Conservation (phyloP, 345 rosid species). For the Jatropha curcas region DNA sequence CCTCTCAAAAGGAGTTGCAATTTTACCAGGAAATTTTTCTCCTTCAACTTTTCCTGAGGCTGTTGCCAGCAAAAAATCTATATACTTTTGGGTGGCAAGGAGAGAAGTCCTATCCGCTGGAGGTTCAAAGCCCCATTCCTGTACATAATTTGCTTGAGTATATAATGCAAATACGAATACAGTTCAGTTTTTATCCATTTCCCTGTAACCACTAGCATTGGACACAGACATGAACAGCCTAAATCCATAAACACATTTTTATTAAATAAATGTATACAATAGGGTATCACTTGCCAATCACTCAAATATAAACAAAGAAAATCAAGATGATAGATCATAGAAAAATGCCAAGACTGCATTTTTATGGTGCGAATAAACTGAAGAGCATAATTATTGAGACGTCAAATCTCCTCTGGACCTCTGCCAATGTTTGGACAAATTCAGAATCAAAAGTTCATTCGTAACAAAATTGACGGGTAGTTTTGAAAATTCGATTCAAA, state of each 20-base stretch:
- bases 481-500: not conserved
- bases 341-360: not conserved
- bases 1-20: slow-evolving; percentile 95
- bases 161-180: slow-evolving; percentile 1
- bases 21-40: slow-evolving; percentile 80
- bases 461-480: not conserved
- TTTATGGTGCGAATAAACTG: not conserved
- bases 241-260: too few species aligned
- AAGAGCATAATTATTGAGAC: too few species aligned
- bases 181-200: not conserved
- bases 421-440: not conserved
- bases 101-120: slow-evolving; percentile 49
- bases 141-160: slow-evolving; percentile 30
- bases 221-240: not conserved
- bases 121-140: slow-evolving; percentile 83
- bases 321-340: too few species aligned
- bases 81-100: slow-evolving; percentile 68
- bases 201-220: not conserved
- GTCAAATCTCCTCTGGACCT: too few species aligned
- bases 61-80: slow-evolving; percentile 90
- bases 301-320: too few species aligned
- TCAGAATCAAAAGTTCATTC: not conserved
- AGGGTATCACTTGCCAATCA: too few species aligned
- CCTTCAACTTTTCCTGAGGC: slow-evolving; percentile 96
- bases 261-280: not conserved